Conservation (phyloP, 768 basidiomycete species). For the Pisolithus sp. region DNA sequence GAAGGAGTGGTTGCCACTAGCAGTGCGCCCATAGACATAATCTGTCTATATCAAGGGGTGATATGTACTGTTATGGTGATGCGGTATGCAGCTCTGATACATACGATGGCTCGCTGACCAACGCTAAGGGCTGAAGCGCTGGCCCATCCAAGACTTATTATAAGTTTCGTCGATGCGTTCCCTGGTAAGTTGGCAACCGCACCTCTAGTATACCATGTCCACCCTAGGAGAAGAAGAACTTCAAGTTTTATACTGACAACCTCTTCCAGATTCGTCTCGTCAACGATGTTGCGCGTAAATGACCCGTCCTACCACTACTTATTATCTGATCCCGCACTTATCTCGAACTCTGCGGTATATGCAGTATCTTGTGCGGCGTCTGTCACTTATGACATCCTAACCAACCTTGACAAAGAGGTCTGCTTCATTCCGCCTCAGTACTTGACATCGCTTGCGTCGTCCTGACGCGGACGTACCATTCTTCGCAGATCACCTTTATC, state of each 20-base stretch:
- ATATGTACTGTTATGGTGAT: too few relatives aligned
- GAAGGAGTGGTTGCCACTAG: too few relatives aligned
- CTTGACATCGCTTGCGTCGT: too few relatives aligned
- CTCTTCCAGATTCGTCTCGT: background rate
- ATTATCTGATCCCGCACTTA: background rate
- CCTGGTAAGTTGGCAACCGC: too few relatives aligned
- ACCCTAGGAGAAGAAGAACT: background rate
- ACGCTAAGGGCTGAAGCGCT: too few relatives aligned
- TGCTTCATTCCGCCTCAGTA: background rate
- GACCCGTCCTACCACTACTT: background rate
- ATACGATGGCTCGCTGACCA: too few relatives aligned
- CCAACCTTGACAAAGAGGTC: constrained; percentile 17
- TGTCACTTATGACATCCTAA: constrained; percentile 3
- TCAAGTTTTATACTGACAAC: background rate
- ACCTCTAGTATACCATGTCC: background rate
- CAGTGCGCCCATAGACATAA: too few relatives aligned
- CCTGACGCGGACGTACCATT: background rate
- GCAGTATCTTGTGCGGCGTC: background rate
- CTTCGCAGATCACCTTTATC: constrained; percentile 10
- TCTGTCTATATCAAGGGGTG: too few relatives aligned
- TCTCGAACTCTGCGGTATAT: background rate
- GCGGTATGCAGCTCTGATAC: too few relatives aligned
- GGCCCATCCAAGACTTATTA: too few relatives aligned
- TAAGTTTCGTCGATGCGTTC: too few relatives aligned
- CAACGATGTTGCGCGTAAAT: background rate